These are phyloP conservation scores for Oenanthe javanica DNA, from an alignment of 140 eudicot species.

Conservation along the genomic window DNA sequence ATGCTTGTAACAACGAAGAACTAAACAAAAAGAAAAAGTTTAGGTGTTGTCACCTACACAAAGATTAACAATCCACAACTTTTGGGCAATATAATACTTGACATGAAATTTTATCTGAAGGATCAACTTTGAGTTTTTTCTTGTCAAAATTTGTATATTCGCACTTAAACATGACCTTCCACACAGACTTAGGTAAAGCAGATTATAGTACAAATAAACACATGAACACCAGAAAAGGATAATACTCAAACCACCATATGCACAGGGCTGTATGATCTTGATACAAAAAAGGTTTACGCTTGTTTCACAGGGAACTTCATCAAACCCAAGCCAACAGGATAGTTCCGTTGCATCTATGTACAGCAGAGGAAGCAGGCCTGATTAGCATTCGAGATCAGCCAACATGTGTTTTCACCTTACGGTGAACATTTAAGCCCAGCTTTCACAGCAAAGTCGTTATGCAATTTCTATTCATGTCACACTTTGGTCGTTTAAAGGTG, in stretches of 20 bases:
- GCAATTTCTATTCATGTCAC: constrained; percentile 21
- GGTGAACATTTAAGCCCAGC: constrained; percentile 21
- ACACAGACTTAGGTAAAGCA: not conserved
- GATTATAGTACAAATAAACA: constrained; percentile 19
- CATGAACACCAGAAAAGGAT: constrained; percentile 16
- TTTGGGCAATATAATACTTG: not conserved
- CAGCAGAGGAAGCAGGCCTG: constrained; percentile 31
- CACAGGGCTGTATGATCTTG: constrained; percentile 24
- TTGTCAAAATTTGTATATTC: not conserved
- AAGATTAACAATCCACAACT: not conserved
- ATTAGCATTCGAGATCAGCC: constrained; percentile 27
- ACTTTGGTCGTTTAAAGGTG: constrained; percentile 18
- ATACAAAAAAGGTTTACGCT: constrained; percentile 8
- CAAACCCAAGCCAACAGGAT: constrained; percentile 21
- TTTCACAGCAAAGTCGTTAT: not conserved
- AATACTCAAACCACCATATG: constrained; percentile 30
- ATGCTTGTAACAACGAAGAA: not conserved
- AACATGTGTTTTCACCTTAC: constrained; percentile 26
- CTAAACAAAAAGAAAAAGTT: not conserved
- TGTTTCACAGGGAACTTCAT: constrained; percentile 26
- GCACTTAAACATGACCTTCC: constrained; percentile 1
- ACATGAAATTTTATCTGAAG: not conserved
- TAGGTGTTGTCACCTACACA: not conserved
- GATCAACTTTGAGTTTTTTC: not conserved
- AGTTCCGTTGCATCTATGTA: constrained; percentile 28